Percentiles rank a stretch among this genome's conserved stretches.
Conservation (phyloP, 2,329 filamentous ascomycete species). For the Zymoseptoria passerinii region DNA sequence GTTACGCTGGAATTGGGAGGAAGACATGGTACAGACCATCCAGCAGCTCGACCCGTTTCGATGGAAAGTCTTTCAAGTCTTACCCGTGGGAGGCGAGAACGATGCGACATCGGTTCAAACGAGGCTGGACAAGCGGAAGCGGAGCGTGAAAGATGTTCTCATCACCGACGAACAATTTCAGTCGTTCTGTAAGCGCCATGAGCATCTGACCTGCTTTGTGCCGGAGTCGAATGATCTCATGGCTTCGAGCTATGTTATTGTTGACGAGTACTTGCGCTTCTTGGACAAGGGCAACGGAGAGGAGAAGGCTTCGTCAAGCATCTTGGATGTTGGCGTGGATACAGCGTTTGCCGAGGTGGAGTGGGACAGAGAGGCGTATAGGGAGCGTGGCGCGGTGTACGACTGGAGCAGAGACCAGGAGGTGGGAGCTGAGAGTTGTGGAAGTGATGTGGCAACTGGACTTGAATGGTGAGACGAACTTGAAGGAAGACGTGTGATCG, state of each 20-base stretch:
- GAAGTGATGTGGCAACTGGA: neutral
- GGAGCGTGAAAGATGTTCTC: conserved; percentile 36
- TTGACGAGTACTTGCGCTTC: conserved; percentile 47
- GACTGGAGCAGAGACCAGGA: conserved; percentile 33
- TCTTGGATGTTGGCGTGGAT: conserved; percentile 42
- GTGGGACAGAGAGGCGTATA: conserved; percentile 42
- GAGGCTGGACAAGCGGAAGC: conserved; percentile 15
- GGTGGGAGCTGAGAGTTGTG: neutral
- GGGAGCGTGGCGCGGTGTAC: conserved; percentile 41
- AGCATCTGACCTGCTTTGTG: conserved; percentile 36
- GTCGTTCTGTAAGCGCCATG: conserved; percentile 40
- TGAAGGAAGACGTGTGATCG: neutral
- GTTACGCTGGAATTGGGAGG: conserved; percentile 40
- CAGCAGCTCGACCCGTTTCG: conserved; percentile 40
- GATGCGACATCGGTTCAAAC: conserved; percentile 29
- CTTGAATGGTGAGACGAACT: neutral
- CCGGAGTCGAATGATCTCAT: conserved; percentile 45
- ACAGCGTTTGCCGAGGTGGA: conserved; percentile 38
- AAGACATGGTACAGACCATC: conserved; percentile 35
- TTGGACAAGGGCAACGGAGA: conserved; percentile 36
- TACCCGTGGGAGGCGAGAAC: conserved; percentile 48
- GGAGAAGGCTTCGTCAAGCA: conserved; percentile 28
- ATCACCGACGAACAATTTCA: conserved; percentile 42
- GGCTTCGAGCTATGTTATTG: conserved; percentile 44
- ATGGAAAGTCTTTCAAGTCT: conserved; percentile 50